Base-by-base conservation (phyloP, 352 stramenopile species). In the Lagenidium sp. region DNA sequence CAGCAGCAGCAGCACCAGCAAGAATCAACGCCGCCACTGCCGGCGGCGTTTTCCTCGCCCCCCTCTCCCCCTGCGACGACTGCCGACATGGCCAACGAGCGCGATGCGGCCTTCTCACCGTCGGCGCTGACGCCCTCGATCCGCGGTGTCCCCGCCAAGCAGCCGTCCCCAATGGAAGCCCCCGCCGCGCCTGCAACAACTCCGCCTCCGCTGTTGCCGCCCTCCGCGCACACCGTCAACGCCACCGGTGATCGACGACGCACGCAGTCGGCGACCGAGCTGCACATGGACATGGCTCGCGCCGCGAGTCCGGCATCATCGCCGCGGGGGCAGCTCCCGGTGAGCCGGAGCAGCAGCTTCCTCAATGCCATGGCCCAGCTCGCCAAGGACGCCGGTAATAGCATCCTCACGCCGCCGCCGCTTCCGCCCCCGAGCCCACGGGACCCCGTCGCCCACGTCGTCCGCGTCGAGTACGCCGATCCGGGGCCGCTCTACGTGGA, bases 401-500 rank as follows among this genome's bases (percentile, higher is more conserved):
- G 46, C 53, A 79, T 87, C 30, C 36, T 83, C 16, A 51, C 64
- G 15, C 36, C 57, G 12, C 40, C n/a, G n/a, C n/a, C n/a, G n/a
- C n/a, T n/a, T n/a, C n/a, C n/a, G n/a, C n/a, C n/a, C n/a, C n/a
- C n/a, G n/a, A n/a, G n/a, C n/a, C n/a, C n/a, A n/a, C n/a, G n/a
- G n/a, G n/a, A n/a, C n/a, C n/a, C n/a, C n/a, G n/a, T n/a, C n/a
- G n/a, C n/a, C n/a, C 57, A 55, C 8, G 43, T 46, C 6, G 60
- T 81, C 4, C 55, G 65, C 15, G 60, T 91, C 21, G 45, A 75
- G 19, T 89, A 89, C 44, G 32, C 44, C 7, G 62, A 63, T 0
- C 52, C 62, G 0, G 76, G 67, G 0, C 71, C 79, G 4, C 43
- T 91, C 19, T 85, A 68, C 40, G 60, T 91, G 32, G 79, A 91